These are phyloP conservation scores for Neurospora sublineolata DNA, from an alignment of 495 filamentous ascomycete genomes.

Conservation along the genomic window DNA sequence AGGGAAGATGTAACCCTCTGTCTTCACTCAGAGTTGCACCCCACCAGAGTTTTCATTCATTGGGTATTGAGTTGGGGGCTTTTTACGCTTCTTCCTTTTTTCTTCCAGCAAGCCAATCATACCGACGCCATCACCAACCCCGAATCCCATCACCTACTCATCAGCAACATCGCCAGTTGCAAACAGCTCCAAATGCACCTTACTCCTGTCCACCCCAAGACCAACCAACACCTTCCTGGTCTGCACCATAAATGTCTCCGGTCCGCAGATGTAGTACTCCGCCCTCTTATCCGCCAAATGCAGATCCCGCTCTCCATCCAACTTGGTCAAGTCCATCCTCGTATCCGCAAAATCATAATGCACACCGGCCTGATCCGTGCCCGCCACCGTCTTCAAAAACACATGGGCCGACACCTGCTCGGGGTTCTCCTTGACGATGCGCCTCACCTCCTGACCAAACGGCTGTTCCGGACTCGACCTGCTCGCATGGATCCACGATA, in stretches of 20 bases:
- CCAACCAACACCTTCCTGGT: slow-evolving; percentile 35
- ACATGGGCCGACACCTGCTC: slow-evolving; percentile 29
- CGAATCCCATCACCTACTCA: background rate
- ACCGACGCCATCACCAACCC: background rate
- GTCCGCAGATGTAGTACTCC: slow-evolving; percentile 61
- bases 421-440: slow-evolving; percentile 31
- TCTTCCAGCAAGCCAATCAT: background rate
- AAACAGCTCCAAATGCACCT: slow-evolving; percentile 57
- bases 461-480: slow-evolving; percentile 37
- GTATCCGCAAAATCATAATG: slow-evolving; percentile 46
- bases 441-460: slow-evolving; percentile 41
- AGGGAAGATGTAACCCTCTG: background rate
- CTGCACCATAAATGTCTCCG: slow-evolving; percentile 53
- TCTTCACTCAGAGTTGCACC: background rate
- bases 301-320: slow-evolving; percentile 41
- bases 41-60: background rate
- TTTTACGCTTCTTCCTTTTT: background rate
- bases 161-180: slow-evolving; percentile 42
- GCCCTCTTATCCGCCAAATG: slow-evolving; percentile 39
- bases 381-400: slow-evolving; percentile 27
- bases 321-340: slow-evolving; percentile 38
- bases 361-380: slow-evolving; percentile 36
- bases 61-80: background rate
- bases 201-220: slow-evolving; percentile 40
- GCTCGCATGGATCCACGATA: slow-evolving; percentile 59